Percentiles rank a stretch among this genome's conserved stretches.
Conservation (phyloP, 2,329 filamentous ascomycete species). For the Nemania abortiva region DNA sequence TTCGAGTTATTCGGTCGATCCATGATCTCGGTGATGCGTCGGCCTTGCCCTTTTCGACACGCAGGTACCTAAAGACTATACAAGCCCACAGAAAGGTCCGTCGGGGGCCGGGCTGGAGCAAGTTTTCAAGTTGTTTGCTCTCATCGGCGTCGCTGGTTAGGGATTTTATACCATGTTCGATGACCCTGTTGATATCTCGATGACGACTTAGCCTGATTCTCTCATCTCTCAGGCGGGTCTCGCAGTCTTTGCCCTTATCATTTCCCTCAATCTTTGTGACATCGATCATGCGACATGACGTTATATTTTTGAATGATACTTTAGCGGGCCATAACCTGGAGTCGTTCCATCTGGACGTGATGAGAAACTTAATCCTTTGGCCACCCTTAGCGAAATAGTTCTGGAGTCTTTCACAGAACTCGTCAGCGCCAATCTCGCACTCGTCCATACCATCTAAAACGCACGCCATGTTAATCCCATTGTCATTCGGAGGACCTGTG, state of each 20-base stretch:
- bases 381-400: neutral
- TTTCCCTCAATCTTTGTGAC: neutral
- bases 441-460: neutral
- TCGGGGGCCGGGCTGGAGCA: neutral
- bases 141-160: neutral
- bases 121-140: neutral
- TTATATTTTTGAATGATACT: neutral
- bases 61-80: neutral
- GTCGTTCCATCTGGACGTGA: neutral
- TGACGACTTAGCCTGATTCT: neutral
- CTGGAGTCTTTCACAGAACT: neutral
- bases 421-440: neutral
- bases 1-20: neutral
- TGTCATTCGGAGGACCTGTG: neutral
- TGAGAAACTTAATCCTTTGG: neutral
- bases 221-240: neutral
- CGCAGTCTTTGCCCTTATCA: neutral
- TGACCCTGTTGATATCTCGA: neutral
- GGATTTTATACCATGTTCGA: neutral
- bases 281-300: neutral
- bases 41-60: neutral
- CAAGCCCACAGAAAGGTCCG: neutral
- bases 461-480: neutral
- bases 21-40: neutral
- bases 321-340: neutral